Percentiles rank a stretch among this genome's conserved stretches.
Conservation (phyloP, 1,284 basidiomycete species). For the Apiotrichum laibachii region DNA sequence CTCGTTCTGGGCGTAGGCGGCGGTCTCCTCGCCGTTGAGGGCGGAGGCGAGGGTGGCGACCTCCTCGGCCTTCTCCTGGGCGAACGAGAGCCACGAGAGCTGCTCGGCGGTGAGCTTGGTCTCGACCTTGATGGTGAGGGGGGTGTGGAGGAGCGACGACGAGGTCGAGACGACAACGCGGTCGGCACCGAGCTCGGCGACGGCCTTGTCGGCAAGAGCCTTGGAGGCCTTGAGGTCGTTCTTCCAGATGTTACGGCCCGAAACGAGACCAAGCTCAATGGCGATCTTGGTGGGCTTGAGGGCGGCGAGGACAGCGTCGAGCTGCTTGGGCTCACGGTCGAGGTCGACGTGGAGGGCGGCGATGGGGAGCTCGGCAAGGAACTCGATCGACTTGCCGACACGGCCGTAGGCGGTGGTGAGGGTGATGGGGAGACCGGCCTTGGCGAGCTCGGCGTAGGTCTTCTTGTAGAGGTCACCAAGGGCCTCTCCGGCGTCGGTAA, state of each 20-base stretch:
- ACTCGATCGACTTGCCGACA: conserved; percentile 87
- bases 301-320: conserved; percentile 78
- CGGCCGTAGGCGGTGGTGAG: conserved; percentile 96
- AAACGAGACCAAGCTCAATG: conserved; percentile 93
- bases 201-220: conserved; percentile 79
- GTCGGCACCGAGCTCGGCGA: conserved; percentile 74
- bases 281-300: conserved; percentile 76
- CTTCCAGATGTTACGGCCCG: conserved; percentile 99
- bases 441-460: conserved; percentile 77
- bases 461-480: conserved; percentile 78
- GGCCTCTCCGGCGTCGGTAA: conserved; percentile 78
- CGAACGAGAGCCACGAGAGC: conserved; percentile 99
- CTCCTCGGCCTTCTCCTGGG: conserved; percentile 92
- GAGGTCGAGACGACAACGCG: conserved; percentile 94
- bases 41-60: conserved; percentile 82
- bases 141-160: conserved; percentile 96
- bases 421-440: conserved; percentile 85
- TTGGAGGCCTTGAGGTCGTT: conserved; percentile 84
- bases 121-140: conserved; percentile 91
- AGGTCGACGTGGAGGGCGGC: conserved; percentile 96
- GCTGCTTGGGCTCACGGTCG: conserved; percentile 86
- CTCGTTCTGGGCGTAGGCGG: conserved; percentile 82
- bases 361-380: conserved; percentile 88
- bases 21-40: conserved; percentile 72
- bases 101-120: conserved; percentile 86